Base-by-base conservation (phyloP, 805 yeast species). In the Cyberlindnera maritima region DNA sequence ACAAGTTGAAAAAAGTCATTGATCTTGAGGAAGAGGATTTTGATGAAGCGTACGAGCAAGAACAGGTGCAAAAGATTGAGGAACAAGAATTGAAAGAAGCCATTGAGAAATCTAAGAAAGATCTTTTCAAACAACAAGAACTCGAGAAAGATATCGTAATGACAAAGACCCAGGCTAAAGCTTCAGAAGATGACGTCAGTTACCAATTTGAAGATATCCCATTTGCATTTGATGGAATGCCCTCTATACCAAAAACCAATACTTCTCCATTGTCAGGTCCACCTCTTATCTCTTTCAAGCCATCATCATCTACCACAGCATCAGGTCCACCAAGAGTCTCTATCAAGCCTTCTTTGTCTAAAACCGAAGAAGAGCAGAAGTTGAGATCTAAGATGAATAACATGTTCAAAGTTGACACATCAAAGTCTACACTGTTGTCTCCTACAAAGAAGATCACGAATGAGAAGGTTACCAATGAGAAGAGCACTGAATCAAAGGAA, bases 101-200 rank as follows among this genome's bases (percentile, higher is more conserved):
- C 4, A 58, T 81, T 26, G 63, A 65, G 48, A 56, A 57, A 34
- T 84, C 86, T 0, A 71, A 80, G 35, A 75, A 71, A 41, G 67
- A 64, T 32, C 75, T 80, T 2, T 73, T 74, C 47, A 55, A 61
- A 44, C 82, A 79, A 32, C 56, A 63, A 21, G 59, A 63, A 25
- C 52, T 66, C 39, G 69, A 66, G 40, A 56, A 59, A 36, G n/a
- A n/a, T n/a, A n/a, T n/a, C n/a, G n/a, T n/a, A n/a, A 14, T 31
- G 8, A 20, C 11, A 3, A 35, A 29, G 9, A 3, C 25, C 13
- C 12, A 39, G 21, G 41, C 41, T 4, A 42, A 17, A 44, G 14
- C 9, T 18, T 18, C 31, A 28, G 49, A 54, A 21, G 64, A 56
- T 19, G 54, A 47, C 4, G 55, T 53, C 35, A 44, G 36, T 15